Percentiles rank a stretch among this genome's conserved stretches.
These are phyloP conservation scores for Patellaria atrata DNA, from an alignment of 495 filamentous ascomycete species.

Conservation along the genomic window DNA sequence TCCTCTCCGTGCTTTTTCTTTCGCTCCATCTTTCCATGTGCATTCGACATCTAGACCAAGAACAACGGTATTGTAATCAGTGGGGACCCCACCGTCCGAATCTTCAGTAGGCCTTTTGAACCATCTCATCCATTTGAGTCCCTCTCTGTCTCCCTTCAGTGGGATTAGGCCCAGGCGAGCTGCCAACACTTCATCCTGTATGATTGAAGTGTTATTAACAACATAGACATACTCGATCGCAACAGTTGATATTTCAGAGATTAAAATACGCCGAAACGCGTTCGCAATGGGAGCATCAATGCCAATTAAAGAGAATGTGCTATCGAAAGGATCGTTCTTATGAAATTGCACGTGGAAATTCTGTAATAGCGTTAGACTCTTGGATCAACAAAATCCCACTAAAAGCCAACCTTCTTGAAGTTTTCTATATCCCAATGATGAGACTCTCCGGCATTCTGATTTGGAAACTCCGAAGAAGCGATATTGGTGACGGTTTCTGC, in stretches of 20 bases:
- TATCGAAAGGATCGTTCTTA: conserved; percentile 55
- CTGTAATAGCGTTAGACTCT: conserved; percentile 23
- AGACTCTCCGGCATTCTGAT: conserved; percentile 81
- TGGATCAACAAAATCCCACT: background rate
- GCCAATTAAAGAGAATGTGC: conserved; percentile 81
- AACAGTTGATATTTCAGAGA: conserved; percentile 86
- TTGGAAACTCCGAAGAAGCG: conserved; percentile 77
- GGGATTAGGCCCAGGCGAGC: conserved; percentile 83
- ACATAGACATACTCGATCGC: conserved; percentile 89
- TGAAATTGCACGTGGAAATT: conserved; percentile 67
- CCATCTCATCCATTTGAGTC: conserved; percentile 68
- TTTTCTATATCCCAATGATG: conserved; percentile 69
- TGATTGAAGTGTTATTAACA: conserved; percentile 87
- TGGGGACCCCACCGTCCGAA: conserved; percentile 34
- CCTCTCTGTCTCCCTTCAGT: conserved; percentile 59
- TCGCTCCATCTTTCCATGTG: conserved; percentile 55
- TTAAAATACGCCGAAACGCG: conserved; percentile 91
- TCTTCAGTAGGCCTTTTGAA: conserved; percentile 45
- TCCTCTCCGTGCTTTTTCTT: conserved; percentile 29
- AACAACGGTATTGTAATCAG: conserved; percentile 68
- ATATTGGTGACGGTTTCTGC: conserved; percentile 79
- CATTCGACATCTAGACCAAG: conserved; percentile 61
- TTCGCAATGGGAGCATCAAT: conserved; percentile 89
- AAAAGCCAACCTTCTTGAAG: conserved; percentile 43
- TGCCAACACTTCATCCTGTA: conserved; percentile 92